Evolutionary conservation across 805 yeast species (phyloP), one percentile per base, ranked within the genome.

Genomic region (Saccharomycopsis sp.): DNA sequence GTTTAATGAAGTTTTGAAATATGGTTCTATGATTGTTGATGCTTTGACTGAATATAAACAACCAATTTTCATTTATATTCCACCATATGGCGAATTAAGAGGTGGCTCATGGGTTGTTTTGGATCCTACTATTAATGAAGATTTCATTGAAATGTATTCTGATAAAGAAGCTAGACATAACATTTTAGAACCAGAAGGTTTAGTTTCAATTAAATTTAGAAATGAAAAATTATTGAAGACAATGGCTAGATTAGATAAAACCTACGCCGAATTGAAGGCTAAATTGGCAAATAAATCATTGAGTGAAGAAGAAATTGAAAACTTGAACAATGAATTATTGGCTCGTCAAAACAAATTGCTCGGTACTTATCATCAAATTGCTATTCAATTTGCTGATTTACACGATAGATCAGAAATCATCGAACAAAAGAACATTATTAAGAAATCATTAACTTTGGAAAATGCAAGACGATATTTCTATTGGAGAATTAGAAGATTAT

Each of bases 91-190:
- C 64, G 99, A 93, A 68, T 75, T 93, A 56, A 85, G 99, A 77
- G 99, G 99, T 72, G 99, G 99, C 64, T 90, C 98, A 21, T 93
- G 99, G 99, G 99, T 94, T 45, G 99, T 93, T 55, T 96, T 93
- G 62, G 99, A 93, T 67, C 97, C 98, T 53, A 86, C 97, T 41
- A 93, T 93, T 70, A 93, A 94, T 66, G 66, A 84, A 38, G 97
- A 89, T 52, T 86, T 86, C 85, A 94, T 93, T 96, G 99, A 93
- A 70, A 90, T 93, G 97, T 93, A 90, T 59, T 97, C 97, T 19
- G 98, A 94, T 65, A 82, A 77, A 41, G 93, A 93, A 44, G 75
- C 97, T 8, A 79, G 99, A 64, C 98, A 88, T 33, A 97, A 98
- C 79, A 96, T 93, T 48, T 73, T 94, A 62, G 98, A 93, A 69